Conservation (phyloP, 305 asterid species). For the Fraxinus baroniana region DNA sequence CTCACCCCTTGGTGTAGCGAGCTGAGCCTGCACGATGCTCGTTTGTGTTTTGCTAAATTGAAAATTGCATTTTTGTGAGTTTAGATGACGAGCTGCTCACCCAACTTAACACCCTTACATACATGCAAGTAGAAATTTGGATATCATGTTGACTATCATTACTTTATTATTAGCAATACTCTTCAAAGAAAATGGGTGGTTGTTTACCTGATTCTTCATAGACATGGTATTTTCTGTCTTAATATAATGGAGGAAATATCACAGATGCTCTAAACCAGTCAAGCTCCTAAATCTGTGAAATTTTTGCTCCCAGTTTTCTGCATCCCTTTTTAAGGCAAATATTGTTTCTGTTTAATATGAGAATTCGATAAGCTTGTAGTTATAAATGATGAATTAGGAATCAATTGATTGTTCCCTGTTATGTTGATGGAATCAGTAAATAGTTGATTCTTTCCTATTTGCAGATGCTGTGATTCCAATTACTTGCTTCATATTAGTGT, state of each 20-base stretch:
- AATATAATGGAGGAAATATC: neutral
- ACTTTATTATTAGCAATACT: too few species aligned
- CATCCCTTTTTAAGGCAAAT: neutral
- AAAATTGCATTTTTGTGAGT: too few species aligned
- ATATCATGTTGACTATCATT: too few species aligned
- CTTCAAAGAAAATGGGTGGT: neutral
- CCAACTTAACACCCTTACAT: too few species aligned
- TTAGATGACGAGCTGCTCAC: too few species aligned
- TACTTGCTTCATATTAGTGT: conserved; percentile 85
- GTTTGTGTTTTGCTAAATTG: too few species aligned
- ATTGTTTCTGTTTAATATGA: neutral
- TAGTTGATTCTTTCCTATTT: neutral
- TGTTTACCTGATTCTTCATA: neutral
- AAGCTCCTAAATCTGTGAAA: neutral
- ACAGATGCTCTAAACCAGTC: neutral
- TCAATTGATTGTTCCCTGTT: neutral
- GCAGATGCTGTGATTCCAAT: conserved; percentile 95
- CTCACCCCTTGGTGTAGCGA: too few species aligned
- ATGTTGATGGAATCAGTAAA: too few species aligned
- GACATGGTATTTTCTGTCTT: neutral
- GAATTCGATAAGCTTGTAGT: neutral
- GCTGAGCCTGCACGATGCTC: too few species aligned
- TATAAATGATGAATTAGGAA: neutral
- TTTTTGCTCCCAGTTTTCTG: neutral
- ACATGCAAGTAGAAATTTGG: too few species aligned